Base-by-base conservation (phyloP, 2,329 filamentous ascomycete genomes). In the Ophiostoma populinum region DNA sequence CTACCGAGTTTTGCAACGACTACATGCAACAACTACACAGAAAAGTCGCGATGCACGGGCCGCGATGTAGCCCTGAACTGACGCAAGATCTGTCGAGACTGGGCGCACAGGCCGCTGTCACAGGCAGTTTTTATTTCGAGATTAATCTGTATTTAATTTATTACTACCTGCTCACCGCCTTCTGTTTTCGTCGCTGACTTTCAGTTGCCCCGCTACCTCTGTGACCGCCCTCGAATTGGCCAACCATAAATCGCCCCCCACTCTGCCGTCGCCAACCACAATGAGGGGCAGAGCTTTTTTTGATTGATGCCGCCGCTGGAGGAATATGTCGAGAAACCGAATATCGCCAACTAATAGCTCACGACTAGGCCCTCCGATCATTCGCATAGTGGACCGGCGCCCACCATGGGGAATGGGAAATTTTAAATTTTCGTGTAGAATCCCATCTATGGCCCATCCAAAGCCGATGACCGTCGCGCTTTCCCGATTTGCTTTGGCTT, bases 201-300 rank as follows among this genome's bases (percentile, higher is more conserved):
- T 7, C n/a, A 20, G 9, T 21, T 21, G 16, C 19, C 15, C 31
- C 32, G 26, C 28, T 22, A 22, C 26, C 17, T 20, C 24, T 7
- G 16, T 26, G 21, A 17, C 17, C 21, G 24, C 29, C 15, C 19
- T 22, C 19, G 26, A 36, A 39, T 38, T 41, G 39, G 31, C 39
- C 39, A 39, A 39, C 36, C 39, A 39, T 22, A 38, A 15, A 19
- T 11, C 16, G 10, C 15, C 27, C 27, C 25, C 27, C 18, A 19
- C 24, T 10, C 15, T 17, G 34, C 17, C 7, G 25, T 24, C 26
- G 28, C 27, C 34, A 25, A 29, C 25, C 36, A 17, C 11, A 21
- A 17, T 12, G 24, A 32, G 35, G 30, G 36, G 31, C 36, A 34
- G 20, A 30, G n/a, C 30, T 22, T 3, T 13, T n/a, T 16, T 15